These are phyloP conservation scores for Neurospora sp. DNA, from an alignment of 495 filamentous ascomycete genomes.

Conservation along the genomic window DNA sequence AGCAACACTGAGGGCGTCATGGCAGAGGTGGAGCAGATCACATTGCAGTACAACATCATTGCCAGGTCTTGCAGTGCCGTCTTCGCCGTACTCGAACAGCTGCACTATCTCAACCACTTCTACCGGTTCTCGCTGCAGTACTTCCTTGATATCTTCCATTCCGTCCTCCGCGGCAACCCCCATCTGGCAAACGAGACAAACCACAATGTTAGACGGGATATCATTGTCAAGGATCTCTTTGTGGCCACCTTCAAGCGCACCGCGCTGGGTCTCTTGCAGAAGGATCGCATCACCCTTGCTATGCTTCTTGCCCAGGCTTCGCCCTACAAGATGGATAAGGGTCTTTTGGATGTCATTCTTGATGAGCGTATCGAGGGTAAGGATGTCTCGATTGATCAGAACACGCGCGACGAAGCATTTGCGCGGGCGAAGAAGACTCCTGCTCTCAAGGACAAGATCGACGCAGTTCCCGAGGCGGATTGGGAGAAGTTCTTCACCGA, in stretches of 20 bases:
- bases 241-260: slow-evolving; percentile 87
- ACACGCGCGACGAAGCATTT: slow-evolving; percentile 61
- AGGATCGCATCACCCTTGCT: slow-evolving; percentile 88
- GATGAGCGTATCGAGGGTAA: slow-evolving; percentile 65
- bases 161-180: slow-evolving; percentile 76
- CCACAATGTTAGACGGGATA: slow-evolving; percentile 65
- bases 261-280: slow-evolving; percentile 84
- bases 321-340: slow-evolving; percentile 87
- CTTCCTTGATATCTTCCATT: slow-evolving; percentile 94
- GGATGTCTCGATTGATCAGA: slow-evolving; percentile 61
- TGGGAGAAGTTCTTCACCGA: slow-evolving; percentile 78
- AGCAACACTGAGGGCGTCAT: slow-evolving; percentile 94
- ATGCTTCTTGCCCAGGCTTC: slow-evolving; percentile 92
- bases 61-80: slow-evolving; percentile 91
- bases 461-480: slow-evolving; percentile 44
- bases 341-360: slow-evolving; percentile 73
- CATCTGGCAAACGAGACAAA: slow-evolving; percentile 61
- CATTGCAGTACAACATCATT: slow-evolving; percentile 82
- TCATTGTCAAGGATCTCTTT: slow-evolving; percentile 83
- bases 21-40: slow-evolving; percentile 93
- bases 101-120: slow-evolving; percentile 97
- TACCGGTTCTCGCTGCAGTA: slow-evolving; percentile 99
- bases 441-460: slow-evolving; percentile 63
- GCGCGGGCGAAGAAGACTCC: slow-evolving; percentile 54
- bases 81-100: slow-evolving; percentile 91